Evolutionary conservation across 2,329 filamentous ascomycete genomes (phyloP).

Genomic region (Phialophora chinensis): DNA sequence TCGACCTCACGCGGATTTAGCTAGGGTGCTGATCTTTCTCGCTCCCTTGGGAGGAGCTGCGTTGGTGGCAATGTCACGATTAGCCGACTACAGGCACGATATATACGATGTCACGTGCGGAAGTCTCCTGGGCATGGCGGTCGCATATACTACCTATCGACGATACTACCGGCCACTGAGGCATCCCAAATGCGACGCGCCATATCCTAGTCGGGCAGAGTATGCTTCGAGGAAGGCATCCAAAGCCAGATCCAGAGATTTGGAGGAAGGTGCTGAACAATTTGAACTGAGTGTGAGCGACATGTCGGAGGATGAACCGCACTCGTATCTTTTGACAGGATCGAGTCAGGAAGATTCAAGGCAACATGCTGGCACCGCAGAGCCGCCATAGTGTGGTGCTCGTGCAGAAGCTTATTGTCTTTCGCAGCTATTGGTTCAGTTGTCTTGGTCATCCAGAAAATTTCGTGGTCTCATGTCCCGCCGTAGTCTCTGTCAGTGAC

Average conservation of each 20-base stretch:
- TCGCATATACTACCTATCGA: constrained; percentile 65
- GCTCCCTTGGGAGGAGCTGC: constrained; percentile 62
- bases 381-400: constrained; percentile 26
- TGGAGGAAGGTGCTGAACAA: constrained; percentile 34
- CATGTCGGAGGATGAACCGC: constrained; percentile 32
- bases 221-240: constrained; percentile 18
- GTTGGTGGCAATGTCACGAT: constrained; percentile 66
- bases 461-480: constrained; percentile 7
- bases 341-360: constrained; percentile 8
- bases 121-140: constrained; percentile 58
- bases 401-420: constrained; percentile 3
- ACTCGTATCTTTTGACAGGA: constrained; percentile 30
- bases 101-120: constrained; percentile 67
- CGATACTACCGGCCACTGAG: constrained; percentile 64
- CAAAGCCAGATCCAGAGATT: constrained; percentile 24
- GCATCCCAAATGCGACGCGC: constrained; percentile 57
- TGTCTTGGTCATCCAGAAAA: neutral
- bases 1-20: constrained; percentile 63
- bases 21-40: constrained; percentile 60
- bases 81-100: constrained; percentile 69
- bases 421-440: constrained; percentile 1
- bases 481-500: neutral
- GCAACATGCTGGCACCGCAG: constrained; percentile 8
- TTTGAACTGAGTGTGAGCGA: constrained; percentile 38
- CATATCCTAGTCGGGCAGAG: constrained; percentile 47